phyloP scores from a whole-genome alignment of 2,329 filamentous ascomycete genomes.

The Magnaporthales sp. region DNA sequence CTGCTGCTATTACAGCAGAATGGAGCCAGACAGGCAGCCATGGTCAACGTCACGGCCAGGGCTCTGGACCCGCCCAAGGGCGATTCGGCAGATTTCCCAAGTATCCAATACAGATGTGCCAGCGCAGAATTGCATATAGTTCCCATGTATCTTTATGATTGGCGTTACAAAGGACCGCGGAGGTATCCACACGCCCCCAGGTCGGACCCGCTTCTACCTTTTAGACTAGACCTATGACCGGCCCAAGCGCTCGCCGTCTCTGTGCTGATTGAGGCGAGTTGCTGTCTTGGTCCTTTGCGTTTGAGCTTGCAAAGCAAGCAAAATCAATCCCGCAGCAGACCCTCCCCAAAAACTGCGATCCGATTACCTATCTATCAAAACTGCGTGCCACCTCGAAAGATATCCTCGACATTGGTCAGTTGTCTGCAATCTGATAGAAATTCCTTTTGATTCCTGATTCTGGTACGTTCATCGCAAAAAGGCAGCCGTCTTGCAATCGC shows the following conservation, averaged over 20 bases:
- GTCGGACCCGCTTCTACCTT: not conserved
- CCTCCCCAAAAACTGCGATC: not conserved
- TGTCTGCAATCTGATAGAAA: not conserved
- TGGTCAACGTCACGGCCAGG: not conserved
- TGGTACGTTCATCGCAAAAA: not conserved
- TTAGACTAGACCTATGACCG: not conserved
- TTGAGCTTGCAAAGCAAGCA: not conserved
- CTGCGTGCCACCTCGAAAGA: not conserved
- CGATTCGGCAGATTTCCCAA: not conserved
- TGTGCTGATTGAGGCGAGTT: not conserved
- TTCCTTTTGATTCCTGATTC: not conserved
- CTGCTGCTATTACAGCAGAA: not conserved
- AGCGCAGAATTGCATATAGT: not conserved
- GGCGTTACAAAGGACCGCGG: not conserved
- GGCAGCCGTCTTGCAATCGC: not conserved
- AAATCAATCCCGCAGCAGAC: not conserved
- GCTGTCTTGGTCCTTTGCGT: not conserved
- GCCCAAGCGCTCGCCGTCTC: not conserved
- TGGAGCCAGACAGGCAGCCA: not conserved
- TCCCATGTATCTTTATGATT: not conserved
- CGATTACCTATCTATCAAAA: not conserved
- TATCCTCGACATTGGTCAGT: not conserved
- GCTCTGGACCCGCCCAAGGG: not conserved
- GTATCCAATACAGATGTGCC: not conserved
- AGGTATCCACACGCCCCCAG: not conserved